phyloP scores from a whole-genome alignment of 176 grass and related monocot genomes.

The Lolium multiflorum region DNA sequence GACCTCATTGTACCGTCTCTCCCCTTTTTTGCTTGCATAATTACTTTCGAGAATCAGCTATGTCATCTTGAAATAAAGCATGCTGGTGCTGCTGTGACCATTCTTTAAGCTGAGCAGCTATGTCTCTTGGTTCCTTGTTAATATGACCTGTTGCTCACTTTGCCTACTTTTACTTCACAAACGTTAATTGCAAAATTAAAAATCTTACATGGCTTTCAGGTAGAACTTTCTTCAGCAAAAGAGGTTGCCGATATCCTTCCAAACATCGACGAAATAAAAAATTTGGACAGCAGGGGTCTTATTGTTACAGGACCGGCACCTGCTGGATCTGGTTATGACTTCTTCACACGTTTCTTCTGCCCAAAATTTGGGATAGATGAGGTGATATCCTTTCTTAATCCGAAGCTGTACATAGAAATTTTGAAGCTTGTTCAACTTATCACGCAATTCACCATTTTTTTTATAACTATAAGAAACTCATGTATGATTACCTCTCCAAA shows the following conservation, averaged over 20 bases:
- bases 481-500: neutral
- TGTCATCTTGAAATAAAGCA: neutral
- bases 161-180: neutral
- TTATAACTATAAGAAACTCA: neutral
- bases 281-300: constrained; percentile 50
- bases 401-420: neutral
- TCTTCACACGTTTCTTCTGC: constrained; percentile 66
- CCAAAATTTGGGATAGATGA: constrained; percentile 68
- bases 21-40: neutral
- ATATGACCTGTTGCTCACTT: neutral
- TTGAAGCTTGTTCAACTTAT: neutral
- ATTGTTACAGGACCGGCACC: constrained; percentile 70
- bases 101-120: neutral
- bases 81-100: neutral
- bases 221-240: constrained; percentile 79
- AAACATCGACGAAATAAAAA: constrained; percentile 58
- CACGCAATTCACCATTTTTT: neutral
- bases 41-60: neutral
- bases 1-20: constrained; percentile 64
- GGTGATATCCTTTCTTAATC: constrained; percentile 46
- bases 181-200: neutral
- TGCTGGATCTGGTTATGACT: constrained; percentile 72
- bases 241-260: constrained; percentile 65
- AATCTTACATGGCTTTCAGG: constrained; percentile 47
- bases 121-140: neutral